Evolutionary conservation across 129 eudicot genomes (phyloP).

Genomic region (Flaveria brownii): DNA sequence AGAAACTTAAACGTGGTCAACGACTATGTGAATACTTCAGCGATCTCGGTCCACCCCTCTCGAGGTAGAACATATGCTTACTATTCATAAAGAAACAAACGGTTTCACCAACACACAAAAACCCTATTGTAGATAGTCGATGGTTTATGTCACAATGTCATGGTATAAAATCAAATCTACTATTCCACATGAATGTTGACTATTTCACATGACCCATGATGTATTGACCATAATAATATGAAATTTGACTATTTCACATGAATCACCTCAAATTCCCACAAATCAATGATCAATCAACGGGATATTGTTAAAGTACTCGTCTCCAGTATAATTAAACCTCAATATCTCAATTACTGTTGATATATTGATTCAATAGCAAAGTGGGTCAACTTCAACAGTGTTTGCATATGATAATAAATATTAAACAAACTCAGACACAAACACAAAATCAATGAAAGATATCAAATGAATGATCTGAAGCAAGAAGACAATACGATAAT

Average conservation of each 20-base stretch:
- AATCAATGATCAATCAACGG: slow-evolving; percentile 16
- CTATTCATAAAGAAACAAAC: too few species aligned
- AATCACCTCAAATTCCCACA: slow-evolving; percentile 25
- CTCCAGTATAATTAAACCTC: not conserved
- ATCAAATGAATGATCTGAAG: slow-evolving; percentile 12
- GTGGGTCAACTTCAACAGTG: not conserved
- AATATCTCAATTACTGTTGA: not conserved
- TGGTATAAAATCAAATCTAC: not conserved
- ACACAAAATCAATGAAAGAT: slow-evolving; percentile 18
- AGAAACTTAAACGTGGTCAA: too few species aligned
- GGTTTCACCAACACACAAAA: too few species aligned
- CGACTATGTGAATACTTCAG: too few species aligned
- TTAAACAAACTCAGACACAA: not conserved
- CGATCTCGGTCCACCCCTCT: too few species aligned
- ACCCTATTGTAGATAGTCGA: too few species aligned
- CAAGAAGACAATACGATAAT: slow-evolving; percentile 16
- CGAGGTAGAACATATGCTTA: too few species aligned
- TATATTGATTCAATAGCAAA: too few species aligned
- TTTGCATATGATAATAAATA: not conserved
- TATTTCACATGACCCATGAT: not conserved
- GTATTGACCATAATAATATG: not conserved
- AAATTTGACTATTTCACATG: slow-evolving; percentile 29
- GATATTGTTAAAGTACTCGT: not conserved
- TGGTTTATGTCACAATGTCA: not conserved
- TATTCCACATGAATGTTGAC: not conserved